These are phyloP conservation scores for Debaryomyces prosopidis DNA, from an alignment of 805 yeast genomes.

Conservation along the genomic window DNA sequence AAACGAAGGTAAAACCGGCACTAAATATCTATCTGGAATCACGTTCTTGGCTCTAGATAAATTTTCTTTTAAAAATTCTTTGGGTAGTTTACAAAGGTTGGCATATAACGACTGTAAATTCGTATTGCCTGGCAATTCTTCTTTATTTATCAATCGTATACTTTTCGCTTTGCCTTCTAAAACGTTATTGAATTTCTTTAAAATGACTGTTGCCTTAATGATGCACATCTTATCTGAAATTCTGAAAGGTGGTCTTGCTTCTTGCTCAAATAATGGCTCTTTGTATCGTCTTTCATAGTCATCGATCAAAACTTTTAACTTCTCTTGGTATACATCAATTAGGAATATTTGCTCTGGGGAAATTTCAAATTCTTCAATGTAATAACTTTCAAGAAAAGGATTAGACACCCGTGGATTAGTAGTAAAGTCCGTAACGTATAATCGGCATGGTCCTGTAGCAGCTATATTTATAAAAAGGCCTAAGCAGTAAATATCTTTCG, in stretches of 20 bases:
- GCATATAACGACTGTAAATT: constrained; percentile 2
- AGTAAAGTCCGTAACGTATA: constrained; percentile 22
- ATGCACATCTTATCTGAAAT: constrained; percentile 1
- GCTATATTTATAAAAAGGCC: constrained; percentile 1
- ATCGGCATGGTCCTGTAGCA: constrained; percentile 10
- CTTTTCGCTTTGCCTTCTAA: constrained; percentile 13
- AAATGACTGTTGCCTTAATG: constrained; percentile 3
- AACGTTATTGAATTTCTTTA: constrained; percentile 11
- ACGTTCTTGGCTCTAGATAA: not conserved
- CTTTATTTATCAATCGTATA: constrained; percentile 1
- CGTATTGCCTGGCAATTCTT: not conserved
- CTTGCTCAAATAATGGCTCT: constrained; percentile 2
- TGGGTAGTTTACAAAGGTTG: constrained; percentile 1
- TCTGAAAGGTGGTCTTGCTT: constrained; percentile 2
- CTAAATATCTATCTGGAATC: not conserved
- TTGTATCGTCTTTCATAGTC: constrained; percentile 5
- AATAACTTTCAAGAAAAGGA: constrained; percentile 2
- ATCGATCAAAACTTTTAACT: constrained; percentile 3
- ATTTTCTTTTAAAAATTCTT: constrained; percentile 3
- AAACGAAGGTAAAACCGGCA: not conserved
- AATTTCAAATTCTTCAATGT: constrained; percentile 5
- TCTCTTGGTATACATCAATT: constrained; percentile 13
- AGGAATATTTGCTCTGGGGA: constrained; percentile 12
- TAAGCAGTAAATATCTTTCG: not conserved
- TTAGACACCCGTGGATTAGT: constrained; percentile 6